Evolutionary conservation across 2,329 filamentous ascomycete genomes (phyloP), one percentile per base, ranked within the genome.

Genomic region (Botrytis hyacinthi): DNA sequence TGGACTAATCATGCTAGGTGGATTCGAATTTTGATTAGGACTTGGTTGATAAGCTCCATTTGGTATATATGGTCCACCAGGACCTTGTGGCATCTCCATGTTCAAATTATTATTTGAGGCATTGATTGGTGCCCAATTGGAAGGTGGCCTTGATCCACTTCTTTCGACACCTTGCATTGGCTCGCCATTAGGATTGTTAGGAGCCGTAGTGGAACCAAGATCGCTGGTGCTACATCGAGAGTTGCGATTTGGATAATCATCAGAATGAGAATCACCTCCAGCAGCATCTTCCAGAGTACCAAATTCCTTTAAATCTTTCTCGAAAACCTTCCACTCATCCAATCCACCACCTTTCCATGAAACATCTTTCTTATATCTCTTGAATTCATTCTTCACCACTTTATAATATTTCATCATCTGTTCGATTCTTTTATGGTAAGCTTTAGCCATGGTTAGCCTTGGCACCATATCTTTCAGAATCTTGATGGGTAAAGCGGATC

Each of bases 401-500:
- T 82, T 79, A 76, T 88, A 90, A 76, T 87, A 90, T 5, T 80
- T 79, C 75, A 88, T 84, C 83, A 88, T 87, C 26, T 86, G 84
- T 42, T 83, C 82, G 72, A 90, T 85, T 12, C 88, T 87, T 65
- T 81, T 82, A 72, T 86, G 84, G 80, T 89, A 90, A 4, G 85
- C 86, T 44, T 84, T 83, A 2, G 88, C 88, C 87, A 90, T 89
- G 72, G 85, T 85, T 61, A 90, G 81, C 78, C 85, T 85, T 4
- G 81, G 80, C 0, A 85, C 83, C 84, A 90, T 87, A 63, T 85
- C 84, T 3, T 81, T 81, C 35, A 91, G 82, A 12, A 88, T 84
- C 63, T 84, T 84, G 71, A 85, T 84, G 0, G 87, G 84, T 62
- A 87, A 81, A 1, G 83, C 84, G 14, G 68, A 73, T 35, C 59